These are phyloP conservation scores for Aspergillus hiratsukae DNA, from an alignment of 2,329 filamentous ascomycete species.

Conservation along the genomic window DNA sequence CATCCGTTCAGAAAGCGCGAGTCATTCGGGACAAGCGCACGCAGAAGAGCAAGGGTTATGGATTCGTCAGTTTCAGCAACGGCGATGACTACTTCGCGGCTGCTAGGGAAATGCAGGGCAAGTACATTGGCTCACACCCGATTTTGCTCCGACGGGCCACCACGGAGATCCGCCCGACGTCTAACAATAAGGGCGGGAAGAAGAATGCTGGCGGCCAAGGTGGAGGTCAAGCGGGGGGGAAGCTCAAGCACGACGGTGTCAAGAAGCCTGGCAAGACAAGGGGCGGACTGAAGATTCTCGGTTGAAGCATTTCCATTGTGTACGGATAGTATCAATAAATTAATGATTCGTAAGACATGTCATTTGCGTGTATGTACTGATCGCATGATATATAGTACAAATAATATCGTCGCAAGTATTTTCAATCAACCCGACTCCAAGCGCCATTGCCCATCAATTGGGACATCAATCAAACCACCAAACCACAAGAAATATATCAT, in stretches of 20 bases:
- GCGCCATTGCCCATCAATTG: not conserved
- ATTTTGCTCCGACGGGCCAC: constrained; percentile 82
- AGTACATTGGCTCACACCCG: constrained; percentile 97
- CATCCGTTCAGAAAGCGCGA: constrained; percentile 83
- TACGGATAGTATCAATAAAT: not conserved
- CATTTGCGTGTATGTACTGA: not conserved
- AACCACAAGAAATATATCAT: not conserved
- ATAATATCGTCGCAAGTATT: not conserved
- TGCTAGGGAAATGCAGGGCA: constrained; percentile 96
- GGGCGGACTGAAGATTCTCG: constrained; percentile 42
- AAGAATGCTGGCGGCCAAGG: constrained; percentile 34
- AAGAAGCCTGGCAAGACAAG: constrained; percentile 46
- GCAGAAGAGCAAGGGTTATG: constrained; percentile 92
- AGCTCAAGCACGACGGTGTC: constrained; percentile 42
- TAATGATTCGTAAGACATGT: not conserved
- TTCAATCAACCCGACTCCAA: not conserved
- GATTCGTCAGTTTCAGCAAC: constrained; percentile 93
- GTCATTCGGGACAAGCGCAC: constrained; percentile 95
- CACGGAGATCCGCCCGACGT: constrained; percentile 79
- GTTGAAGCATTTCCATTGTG: constrained; percentile 22
- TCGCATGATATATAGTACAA: not conserved
- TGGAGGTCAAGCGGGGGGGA: constrained; percentile 34
- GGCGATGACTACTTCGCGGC: constrained; percentile 96
- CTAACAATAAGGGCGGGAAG: constrained; percentile 63
- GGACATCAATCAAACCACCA: not conserved